Conservation (phyloP, 257 asterid species). For the Salvia hispanica region DNA sequence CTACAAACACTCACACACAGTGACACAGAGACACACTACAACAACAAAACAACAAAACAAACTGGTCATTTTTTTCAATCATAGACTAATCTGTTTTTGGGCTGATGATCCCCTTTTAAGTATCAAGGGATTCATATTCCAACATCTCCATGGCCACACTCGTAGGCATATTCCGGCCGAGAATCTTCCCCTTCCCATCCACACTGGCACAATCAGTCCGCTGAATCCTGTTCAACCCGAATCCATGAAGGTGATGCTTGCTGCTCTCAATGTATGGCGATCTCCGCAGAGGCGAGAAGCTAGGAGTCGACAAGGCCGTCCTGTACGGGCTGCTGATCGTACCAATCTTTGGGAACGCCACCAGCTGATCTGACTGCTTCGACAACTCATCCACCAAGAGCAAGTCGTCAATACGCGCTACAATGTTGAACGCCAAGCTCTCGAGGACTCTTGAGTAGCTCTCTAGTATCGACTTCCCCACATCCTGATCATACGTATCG, state of each 20-base stretch:
- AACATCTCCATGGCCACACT: conserved; percentile 39
- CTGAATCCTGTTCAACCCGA: conserved; percentile 54
- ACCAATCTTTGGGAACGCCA: conserved; percentile 55
- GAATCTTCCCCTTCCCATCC: conserved; percentile 48
- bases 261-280: conserved; percentile 40
- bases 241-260: conserved; percentile 47
- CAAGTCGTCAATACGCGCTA: conserved; percentile 70
- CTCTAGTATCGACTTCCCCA: conserved; percentile 74
- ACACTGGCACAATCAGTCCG: conserved; percentile 50
- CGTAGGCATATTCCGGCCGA: conserved; percentile 32
- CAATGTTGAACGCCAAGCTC: conserved; percentile 78
- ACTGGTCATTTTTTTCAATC: conserved; percentile 29
- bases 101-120: conserved; percentile 39
- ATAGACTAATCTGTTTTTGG: conserved; percentile 40
- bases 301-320: conserved; percentile 57
- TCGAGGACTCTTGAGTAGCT: conserved; percentile 79
- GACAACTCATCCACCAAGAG: conserved; percentile 65
- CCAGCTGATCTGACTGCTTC: conserved; percentile 57
- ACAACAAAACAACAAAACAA: conserved; percentile 6
- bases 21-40: background rate
- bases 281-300: conserved; percentile 50
- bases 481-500: conserved; percentile 48
- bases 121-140: conserved; percentile 43
- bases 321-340: conserved; percentile 38
- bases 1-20: background rate